phyloP scores from a whole-genome alignment of 129 eudicot genomes.

The Tagetes patula region DNA sequence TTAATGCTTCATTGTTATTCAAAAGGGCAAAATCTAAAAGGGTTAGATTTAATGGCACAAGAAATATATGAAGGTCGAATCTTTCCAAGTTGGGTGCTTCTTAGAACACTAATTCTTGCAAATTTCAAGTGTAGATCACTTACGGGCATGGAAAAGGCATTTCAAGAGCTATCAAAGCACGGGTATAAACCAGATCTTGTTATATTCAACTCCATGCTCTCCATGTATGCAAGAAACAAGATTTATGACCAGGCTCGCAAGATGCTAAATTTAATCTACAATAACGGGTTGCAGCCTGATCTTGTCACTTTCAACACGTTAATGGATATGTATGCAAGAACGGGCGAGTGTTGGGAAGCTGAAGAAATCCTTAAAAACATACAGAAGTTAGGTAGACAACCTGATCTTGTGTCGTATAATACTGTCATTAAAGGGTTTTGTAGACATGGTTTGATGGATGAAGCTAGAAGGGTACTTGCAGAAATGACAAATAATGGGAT shows the following conservation, averaged over 20 bases:
- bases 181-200: constrained; percentile 87
- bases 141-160: constrained; percentile 81
- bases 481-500: constrained; percentile 85
- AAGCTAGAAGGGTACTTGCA: constrained; percentile 73
- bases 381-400: constrained; percentile 53
- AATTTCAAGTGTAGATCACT: constrained; percentile 73
- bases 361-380: constrained; percentile 70
- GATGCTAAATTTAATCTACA: constrained; percentile 51
- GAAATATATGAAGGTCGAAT: constrained; percentile 72
- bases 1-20: constrained; percentile 83
- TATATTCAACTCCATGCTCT: constrained; percentile 76
- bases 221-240: constrained; percentile 73
- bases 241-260: constrained; percentile 76
- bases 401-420: constrained; percentile 90
- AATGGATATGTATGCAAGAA: constrained; percentile 94
- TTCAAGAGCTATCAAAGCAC: constrained; percentile 56
- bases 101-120: constrained; percentile 81
- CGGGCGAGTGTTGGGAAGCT: constrained; percentile 94
- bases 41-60: constrained; percentile 62
- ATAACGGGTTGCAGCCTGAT: constrained; percentile 81
- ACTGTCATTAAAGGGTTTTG: constrained; percentile 95
- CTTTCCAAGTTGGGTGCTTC: constrained; percentile 88
- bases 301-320: constrained; percentile 81
- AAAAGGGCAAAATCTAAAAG: constrained; percentile 63
- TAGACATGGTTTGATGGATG: constrained; percentile 90